Conservation (phyloP, 1,284 basidiomycete species). For the Vanrija sp. region DNA sequence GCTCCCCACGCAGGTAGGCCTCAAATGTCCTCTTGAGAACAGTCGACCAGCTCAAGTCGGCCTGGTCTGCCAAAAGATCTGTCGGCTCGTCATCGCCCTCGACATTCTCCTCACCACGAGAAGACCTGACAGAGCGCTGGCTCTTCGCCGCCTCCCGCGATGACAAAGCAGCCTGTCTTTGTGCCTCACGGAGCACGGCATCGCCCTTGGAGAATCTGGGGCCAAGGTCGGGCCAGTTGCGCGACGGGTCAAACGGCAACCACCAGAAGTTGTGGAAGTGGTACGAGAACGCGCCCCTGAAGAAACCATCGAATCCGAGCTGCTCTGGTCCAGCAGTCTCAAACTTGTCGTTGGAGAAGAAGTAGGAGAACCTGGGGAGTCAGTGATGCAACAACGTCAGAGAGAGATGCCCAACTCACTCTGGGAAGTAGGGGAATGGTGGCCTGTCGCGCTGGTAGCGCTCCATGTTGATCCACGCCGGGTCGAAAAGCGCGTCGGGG, state of each 20-base stretch:
- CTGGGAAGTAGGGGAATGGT: conserved; percentile 75
- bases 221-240: conserved; percentile 90
- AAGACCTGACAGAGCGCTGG: no score
- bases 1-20: conserved; percentile 76
- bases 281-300: conserved; percentile 77
- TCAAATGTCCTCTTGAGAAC: conserved; percentile 90
- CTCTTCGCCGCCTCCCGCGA: no score
- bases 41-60: conserved; percentile 82
- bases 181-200: conserved; percentile 51
- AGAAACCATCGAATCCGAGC: conserved; percentile 78
- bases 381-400: background rate
- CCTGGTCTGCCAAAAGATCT: conserved; percentile 50
- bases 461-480: conserved; percentile 81
- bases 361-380: conserved; percentile 61
- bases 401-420: conserved; percentile 52
- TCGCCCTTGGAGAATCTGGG: conserved; percentile 71
- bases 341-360: conserved; percentile 70
- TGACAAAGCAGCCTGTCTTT: background rate
- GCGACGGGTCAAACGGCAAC: conserved; percentile 81
- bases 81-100: no score
- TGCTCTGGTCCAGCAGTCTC: conserved; percentile 68
- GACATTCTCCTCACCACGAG: no score
- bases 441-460: conserved; percentile 75
- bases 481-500: conserved; percentile 80
- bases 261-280: conserved; percentile 89